phyloP scores from a whole-genome alignment of 805 yeast species.

The Metschnikowia aberdeeniae region DNA sequence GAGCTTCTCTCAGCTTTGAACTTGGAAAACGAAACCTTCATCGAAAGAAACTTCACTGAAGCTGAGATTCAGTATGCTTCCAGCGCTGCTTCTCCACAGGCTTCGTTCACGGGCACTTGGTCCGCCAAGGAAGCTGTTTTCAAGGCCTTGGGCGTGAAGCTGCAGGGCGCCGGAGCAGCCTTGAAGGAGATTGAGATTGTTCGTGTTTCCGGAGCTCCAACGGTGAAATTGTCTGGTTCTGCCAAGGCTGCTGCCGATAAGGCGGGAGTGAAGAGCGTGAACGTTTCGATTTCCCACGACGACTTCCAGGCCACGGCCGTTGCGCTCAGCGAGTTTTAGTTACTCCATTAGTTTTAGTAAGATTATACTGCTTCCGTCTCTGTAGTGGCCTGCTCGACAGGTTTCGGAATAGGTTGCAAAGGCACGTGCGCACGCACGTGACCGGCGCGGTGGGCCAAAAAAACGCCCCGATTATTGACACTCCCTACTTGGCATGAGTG shows the following conservation, averaged over 20 bases:
- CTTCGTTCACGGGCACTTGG: conserved; percentile 98
- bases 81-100: conserved; percentile 69
- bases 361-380: background rate
- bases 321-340: conserved; percentile 63
- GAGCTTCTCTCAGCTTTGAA: conserved; percentile 82
- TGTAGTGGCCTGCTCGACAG: background rate
- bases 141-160: conserved; percentile 85
- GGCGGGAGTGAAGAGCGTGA: conserved; percentile 67
- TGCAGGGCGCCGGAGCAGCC: conserved; percentile 94
- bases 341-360: no score
- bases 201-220: conserved; percentile 76
- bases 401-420: background rate
- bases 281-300: conserved; percentile 92
- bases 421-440: background rate
- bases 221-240: conserved; percentile 68
- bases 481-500: no score
- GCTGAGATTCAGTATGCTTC: conserved; percentile 77
- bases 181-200: conserved; percentile 85
- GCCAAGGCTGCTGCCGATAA: conserved; percentile 71
- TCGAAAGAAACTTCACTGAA: conserved; percentile 86
- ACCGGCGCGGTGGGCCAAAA: background rate
- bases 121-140: conserved; percentile 99
- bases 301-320: conserved; percentile 98
- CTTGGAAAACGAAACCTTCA: conserved; percentile 82
- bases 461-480: background rate